Conservation (phyloP, 2,329 filamentous ascomycete species). For the Alternaria rosae region DNA sequence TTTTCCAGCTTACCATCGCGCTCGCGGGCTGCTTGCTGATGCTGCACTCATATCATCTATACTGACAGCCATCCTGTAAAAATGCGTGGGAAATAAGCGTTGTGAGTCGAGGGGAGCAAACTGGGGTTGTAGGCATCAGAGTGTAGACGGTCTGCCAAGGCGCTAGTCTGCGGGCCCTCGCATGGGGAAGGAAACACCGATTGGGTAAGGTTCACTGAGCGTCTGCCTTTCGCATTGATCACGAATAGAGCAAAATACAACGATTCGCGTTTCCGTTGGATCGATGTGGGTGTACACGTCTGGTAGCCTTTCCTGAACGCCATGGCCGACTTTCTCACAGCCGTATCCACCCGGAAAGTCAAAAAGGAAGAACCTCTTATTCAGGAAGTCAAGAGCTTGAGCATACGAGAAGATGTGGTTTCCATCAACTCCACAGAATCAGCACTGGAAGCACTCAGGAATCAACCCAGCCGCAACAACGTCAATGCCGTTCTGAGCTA, state of each 20-base stretch:
- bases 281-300: not conserved
- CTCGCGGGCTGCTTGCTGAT: conserved; percentile 31
- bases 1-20: conserved; percentile 54
- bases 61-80: conserved; percentile 36
- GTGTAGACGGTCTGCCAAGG: conserved; percentile 28
- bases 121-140: conserved; percentile 34
- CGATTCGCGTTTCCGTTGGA: not conserved
- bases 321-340: conserved; percentile 61
- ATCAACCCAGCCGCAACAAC: conserved; percentile 67
- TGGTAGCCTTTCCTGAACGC: not conserved
- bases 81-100: conserved; percentile 10
- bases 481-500: conserved; percentile 63
- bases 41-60: conserved; percentile 18
- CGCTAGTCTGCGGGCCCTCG: conserved; percentile 26
- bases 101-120: conserved; percentile 21
- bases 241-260: not conserved
- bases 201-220: conserved; percentile 8
- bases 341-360: conserved; percentile 52
- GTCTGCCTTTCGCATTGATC: not conserved
- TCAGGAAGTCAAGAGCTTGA: conserved; percentile 20
- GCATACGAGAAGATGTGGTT: conserved; percentile 16
- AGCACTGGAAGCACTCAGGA: conserved; percentile 66
- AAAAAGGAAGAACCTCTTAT: conserved; percentile 23
- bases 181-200: conserved; percentile 33
- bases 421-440: conserved; percentile 52